Evolutionary conservation across 163 green algal species (phyloP), one percentile per base, ranked within the genome.

Genomic region (Prototheca wickerhamii): DNA sequence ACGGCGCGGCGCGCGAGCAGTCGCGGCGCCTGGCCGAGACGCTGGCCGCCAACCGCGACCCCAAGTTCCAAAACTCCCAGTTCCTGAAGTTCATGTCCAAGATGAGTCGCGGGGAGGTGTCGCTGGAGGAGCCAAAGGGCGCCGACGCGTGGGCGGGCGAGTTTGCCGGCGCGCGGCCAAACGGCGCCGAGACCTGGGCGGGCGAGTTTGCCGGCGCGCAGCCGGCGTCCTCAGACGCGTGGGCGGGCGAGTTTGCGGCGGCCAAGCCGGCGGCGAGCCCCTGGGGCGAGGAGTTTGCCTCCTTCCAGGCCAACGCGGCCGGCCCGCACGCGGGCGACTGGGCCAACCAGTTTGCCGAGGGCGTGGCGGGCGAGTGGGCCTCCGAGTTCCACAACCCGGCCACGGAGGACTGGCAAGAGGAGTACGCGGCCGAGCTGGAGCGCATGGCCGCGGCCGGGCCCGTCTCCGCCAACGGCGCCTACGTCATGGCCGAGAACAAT

Each of bases 21-120:
- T 91, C 80, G 4, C 64, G 68, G 30, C 63, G 61, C 49, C 70
- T 96, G 40, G 86, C 80, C 12, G 80, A 89, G 17, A 86, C 84
- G 34, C 73, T 96, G 64, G 57, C 70, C 5, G 71, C 62, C 28
- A 70, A 76, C 42, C 43, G 53, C 3, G 76, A 96, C 71, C 86
- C 86, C 52, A 95, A 95, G 76, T 91, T 99, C 72, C 78, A 84
- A 44, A 88, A 90, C 67, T 93, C 79, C 63, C 82, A 94, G 70
- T 99, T 99, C 68, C 71, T 97, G 62, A 80, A 96, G 70, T 98
- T 99, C 57, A 76, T 99, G 35, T 90, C 76, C 64, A 97, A 97
- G 75, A 96, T 99, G 88, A 94, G 84, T 65, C 80, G 82, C 6
- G 93, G 93, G 0, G 92, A 98, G 79, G 70, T 98, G 4, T 84